Conservation (phyloP, 139 green algal genomes). For the Parachlorella kessleri region DNA sequence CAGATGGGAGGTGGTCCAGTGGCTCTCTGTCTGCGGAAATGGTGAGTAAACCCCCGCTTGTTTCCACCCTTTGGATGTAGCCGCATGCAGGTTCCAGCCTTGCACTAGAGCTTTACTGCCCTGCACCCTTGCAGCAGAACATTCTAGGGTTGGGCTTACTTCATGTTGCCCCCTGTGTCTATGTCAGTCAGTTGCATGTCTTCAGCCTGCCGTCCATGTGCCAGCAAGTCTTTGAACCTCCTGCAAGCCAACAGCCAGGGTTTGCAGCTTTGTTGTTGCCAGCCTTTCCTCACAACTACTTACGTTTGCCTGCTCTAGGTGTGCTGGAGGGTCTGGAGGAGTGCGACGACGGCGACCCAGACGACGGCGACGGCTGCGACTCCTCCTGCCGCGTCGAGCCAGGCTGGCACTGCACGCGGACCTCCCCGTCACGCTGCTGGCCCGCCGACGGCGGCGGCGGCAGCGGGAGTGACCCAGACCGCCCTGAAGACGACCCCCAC, state of each 20-base stretch:
- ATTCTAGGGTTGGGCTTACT: too few species aligned
- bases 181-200: too few species aligned
- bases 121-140: too few species aligned
- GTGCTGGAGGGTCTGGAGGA: constrained; percentile 82
- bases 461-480: not conserved
- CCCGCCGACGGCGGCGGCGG: not conserved
- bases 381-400: constrained; percentile 52
- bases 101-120: too few species aligned
- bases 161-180: too few species aligned
- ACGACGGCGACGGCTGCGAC: constrained; percentile 76
- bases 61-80: too few species aligned
- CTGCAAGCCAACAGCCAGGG: too few species aligned
- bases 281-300: too few species aligned
- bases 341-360: constrained; percentile 79
- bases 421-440: constrained; percentile 44
- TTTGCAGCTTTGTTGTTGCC: too few species aligned
- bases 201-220: too few species aligned
- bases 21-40: constrained; percentile 81
- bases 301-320: constrained; percentile 26
- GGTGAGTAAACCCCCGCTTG: constrained; percentile 38
- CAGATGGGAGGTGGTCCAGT: constrained; percentile 73
- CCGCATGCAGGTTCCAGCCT: too few species aligned
- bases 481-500: not conserved
- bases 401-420: constrained; percentile 40
- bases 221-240: too few species aligned